Evolutionary conservation across 2,329 filamentous ascomycete genomes (phyloP).

Genomic region (Fusarium nodosum): DNA sequence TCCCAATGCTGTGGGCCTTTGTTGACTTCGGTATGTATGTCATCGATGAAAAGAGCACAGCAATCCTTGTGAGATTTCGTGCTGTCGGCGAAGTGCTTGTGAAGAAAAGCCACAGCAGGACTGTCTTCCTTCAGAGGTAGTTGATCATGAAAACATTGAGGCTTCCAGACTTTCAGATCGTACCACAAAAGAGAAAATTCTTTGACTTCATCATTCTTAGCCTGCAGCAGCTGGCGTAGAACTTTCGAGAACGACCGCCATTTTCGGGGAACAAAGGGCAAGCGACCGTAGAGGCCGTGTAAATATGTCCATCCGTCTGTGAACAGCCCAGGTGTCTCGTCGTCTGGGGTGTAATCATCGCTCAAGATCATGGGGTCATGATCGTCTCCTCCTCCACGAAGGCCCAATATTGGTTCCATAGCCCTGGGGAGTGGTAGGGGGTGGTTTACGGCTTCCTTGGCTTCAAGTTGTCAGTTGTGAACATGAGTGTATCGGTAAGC

Average conservation of each 20-base stretch:
- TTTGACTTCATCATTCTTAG: neutral
- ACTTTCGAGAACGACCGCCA: slow-evolving; percentile 42
- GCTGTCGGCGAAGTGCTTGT: slow-evolving; percentile 8
- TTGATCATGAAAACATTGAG: slow-evolving; percentile 4
- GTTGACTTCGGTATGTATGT: slow-evolving; percentile 1
- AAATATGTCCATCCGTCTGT: slow-evolving; percentile 39
- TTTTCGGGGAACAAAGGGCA: slow-evolving; percentile 46
- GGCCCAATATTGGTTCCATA: slow-evolving; percentile 15
- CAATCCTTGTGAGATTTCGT: slow-evolving; percentile 17
- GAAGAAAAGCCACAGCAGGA: slow-evolving; percentile 4
- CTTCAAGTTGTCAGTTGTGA: slow-evolving; percentile 26
- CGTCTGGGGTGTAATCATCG: slow-evolving; percentile 14
- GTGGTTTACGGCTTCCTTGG: slow-evolving; percentile 13
- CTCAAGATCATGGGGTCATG: no score
- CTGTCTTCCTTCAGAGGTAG: slow-evolving; percentile 26
- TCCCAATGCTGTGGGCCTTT: slow-evolving; percentile 32
- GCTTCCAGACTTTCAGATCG: slow-evolving; percentile 1
- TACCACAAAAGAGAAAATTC: slow-evolving; percentile 33
- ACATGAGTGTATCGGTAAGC: rapidly evolving
- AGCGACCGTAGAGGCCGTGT: slow-evolving; percentile 53
- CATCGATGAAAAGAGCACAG: slow-evolving; percentile 46
- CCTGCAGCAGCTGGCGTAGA: slow-evolving; percentile 44
- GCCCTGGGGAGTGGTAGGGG: slow-evolving; percentile 16
- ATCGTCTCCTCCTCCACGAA: slow-evolving; percentile 37
- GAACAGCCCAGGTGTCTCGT: neutral